phyloP scores from a whole-genome alignment of 1,139 yeast genomes.

The Taphrina deformans region DNA sequence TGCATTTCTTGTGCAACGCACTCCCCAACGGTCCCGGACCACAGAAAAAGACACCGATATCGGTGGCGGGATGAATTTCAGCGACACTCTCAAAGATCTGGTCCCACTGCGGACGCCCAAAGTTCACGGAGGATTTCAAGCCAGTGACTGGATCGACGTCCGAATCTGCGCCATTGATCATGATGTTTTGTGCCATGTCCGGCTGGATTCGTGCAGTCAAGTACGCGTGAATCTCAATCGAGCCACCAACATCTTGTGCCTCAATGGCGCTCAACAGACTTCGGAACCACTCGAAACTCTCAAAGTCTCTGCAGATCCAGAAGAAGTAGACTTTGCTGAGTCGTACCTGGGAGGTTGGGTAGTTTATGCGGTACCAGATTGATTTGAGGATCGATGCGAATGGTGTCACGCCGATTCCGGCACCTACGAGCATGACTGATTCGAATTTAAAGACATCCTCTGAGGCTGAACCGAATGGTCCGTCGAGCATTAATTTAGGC shows the following conservation, averaged over 20 bases:
- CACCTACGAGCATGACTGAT: constrained; percentile 33
- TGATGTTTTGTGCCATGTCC: constrained; percentile 30
- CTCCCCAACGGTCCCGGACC: constrained; percentile 31
- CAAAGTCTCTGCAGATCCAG: constrained; percentile 34
- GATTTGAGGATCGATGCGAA: constrained; percentile 32
- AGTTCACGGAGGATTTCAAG: constrained; percentile 22
- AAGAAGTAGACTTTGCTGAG: constrained; percentile 31
- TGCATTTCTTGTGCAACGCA: constrained; percentile 24
- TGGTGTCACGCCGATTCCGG: constrained; percentile 34
- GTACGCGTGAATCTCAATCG: constrained; percentile 34
- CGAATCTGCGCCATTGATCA: constrained; percentile 20
- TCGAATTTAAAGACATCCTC: constrained; percentile 35
- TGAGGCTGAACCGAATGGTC: constrained; percentile 31
- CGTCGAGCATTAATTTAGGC: constrained; percentile 29
- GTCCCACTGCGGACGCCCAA: constrained; percentile 33
- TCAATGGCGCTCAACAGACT: constrained; percentile 28
- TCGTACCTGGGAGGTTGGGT: constrained; percentile 11
- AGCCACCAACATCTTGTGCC: constrained; percentile 22
- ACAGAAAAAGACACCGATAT: constrained; percentile 34
- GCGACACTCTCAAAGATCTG: constrained; percentile 18
- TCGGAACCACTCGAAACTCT: constrained; percentile 34
- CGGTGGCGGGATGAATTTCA: constrained; percentile 29
- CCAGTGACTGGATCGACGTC: constrained; percentile 33
- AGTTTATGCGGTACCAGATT: constrained; percentile 33
- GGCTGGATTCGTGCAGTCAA: constrained; percentile 26